A percentile compares a stretch with the other conserved stretches of the same genome.
Conservation (phyloP, 805 yeast genomes). For the Ogataea nakhonphanomensis region DNA sequence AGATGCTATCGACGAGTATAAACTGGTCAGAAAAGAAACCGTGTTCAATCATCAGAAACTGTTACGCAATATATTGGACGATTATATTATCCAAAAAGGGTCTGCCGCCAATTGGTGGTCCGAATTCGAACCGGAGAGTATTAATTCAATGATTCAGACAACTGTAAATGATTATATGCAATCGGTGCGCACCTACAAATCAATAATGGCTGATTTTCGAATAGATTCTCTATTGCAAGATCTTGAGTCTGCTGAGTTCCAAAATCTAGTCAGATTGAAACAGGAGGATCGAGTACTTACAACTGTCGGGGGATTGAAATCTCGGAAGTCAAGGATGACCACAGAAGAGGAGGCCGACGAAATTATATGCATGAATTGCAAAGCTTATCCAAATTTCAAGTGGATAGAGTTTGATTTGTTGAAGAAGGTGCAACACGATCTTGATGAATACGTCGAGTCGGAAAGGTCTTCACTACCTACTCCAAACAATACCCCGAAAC, state of each 20-base stretch:
- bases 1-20: slow-evolving; percentile 54
- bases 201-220: slow-evolving; percentile 9
- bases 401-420: slow-evolving; percentile 40
- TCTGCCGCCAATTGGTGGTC: neutral
- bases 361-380: slow-evolving; percentile 46
- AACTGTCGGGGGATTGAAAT: no score
- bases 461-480: slow-evolving; percentile 24
- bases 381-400: slow-evolving; percentile 45
- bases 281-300: neutral
- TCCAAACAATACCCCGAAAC: slow-evolving; percentile 30
- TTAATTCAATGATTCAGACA: slow-evolving; percentile 15
- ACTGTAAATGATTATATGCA: slow-evolving; percentile 23
- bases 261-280: slow-evolving; percentile 2
- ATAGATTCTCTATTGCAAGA: slow-evolving; percentile 10
- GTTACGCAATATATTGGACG: slow-evolving; percentile 32
- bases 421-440: slow-evolving; percentile 13
- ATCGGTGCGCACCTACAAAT: slow-evolving; percentile 15
- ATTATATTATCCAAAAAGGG: slow-evolving; percentile 9
- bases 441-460: slow-evolving; percentile 1
- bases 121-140: slow-evolving; percentile 7
- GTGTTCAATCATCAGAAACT: slow-evolving; percentile 39
- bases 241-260: slow-evolving; percentile 6
- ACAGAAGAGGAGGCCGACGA: slow-evolving; percentile 34
- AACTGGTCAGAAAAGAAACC: slow-evolving; percentile 38
- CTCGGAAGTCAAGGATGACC: slow-evolving; percentile 15